Base-by-base conservation (phyloP, 345 rosid species). In the Turritis glabra region DNA sequence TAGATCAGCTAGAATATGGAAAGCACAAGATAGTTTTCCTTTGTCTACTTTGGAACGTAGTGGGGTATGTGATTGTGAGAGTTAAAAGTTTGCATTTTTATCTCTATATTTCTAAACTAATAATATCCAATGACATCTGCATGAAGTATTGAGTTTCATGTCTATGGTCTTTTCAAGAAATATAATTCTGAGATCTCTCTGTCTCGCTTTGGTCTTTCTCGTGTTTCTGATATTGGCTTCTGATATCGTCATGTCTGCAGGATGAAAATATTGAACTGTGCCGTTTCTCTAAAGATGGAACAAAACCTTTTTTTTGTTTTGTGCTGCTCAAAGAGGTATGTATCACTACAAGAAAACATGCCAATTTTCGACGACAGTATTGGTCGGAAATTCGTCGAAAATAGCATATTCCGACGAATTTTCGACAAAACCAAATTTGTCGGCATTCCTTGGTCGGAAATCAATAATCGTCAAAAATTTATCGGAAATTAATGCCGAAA, bases 1-100 rank as follows among this genome's bases (percentile, higher is more conserved):
- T 85, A 97, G 97, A 74, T 84, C 96, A 14, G 97, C 89, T 52
- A 92, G 97, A 83, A 83, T 94, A 83, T 94, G 97, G 97, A 94
- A 87, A 82, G 79, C 85, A 40, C 96, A 88, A 74, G 90, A 90
- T 82, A 97, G 97, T 56, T 74, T 84, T 63, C 89, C 97, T 63
- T 55, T 86, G 77, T 75, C 87, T 23, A 78, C 92, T 74, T 85
- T 94, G 83, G 79, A 89, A 64, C 96, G 96, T 65, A 84, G 83
- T 73, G 65, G 88, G 77, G 98, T 94, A 80, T 64, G 70, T 64
- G 29, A 77, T 33, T n/a, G 18, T 17, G 19, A 56, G 50, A 54
- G 62, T 62, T 40, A 27, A 5, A n/a, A 59, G 18, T 63, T 14
- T 35, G 41, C 21, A 37, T 50, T 60, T 38, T n/a, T 22, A 61